These are phyloP conservation scores for Scheffersomyces ergatensis DNA, from an alignment of 805 yeast species.

Conservation along the genomic window DNA sequence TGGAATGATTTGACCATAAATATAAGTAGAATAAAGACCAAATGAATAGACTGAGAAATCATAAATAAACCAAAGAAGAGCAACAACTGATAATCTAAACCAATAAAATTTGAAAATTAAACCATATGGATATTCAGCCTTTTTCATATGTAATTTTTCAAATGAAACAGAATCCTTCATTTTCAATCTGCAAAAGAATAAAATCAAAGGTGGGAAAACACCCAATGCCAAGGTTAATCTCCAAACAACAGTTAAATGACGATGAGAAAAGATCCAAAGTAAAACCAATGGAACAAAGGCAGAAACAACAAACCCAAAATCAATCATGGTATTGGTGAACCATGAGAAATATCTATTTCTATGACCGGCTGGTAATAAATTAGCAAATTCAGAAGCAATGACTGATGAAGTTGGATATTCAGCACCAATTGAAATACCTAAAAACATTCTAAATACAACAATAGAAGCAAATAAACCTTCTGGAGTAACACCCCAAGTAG, in stretches of 20 bases:
- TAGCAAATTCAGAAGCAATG: slow-evolving; percentile 89
- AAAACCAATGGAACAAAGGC: slow-evolving; percentile 85
- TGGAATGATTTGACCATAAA: slow-evolving; percentile 57
- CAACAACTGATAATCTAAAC: slow-evolving; percentile 68
- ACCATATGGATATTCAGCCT: slow-evolving; percentile 61
- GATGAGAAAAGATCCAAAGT: slow-evolving; percentile 73
- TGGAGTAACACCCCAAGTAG: slow-evolving; percentile 75
- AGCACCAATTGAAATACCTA: slow-evolving; percentile 92
- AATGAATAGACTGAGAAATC: slow-evolving; percentile 87
- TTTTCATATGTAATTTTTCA: slow-evolving; percentile 66
- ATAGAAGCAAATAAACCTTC: slow-evolving; percentile 80
- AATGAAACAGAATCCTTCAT: slow-evolving; percentile 74
- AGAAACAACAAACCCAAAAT: slow-evolving; percentile 77
- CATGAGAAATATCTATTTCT: slow-evolving; percentile 87
- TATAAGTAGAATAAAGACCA: slow-evolving; percentile 77
- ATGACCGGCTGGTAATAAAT: slow-evolving; percentile 70
- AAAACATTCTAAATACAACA: slow-evolving; percentile 79
- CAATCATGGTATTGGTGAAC: slow-evolving; percentile 89
- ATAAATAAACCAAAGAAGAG: slow-evolving; percentile 86
- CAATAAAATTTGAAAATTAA: slow-evolving; percentile 77
- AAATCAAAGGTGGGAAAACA: slow-evolving; percentile 78
- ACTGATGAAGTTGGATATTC: slow-evolving; percentile 94
- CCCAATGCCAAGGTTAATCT: slow-evolving; percentile 88
- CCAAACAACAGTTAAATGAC: slow-evolving; percentile 83
- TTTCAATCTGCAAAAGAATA: slow-evolving; percentile 74